These are phyloP conservation scores for Cucumis hystrix DNA, from an alignment of 306 rosid genomes.

Conservation along the genomic window DNA sequence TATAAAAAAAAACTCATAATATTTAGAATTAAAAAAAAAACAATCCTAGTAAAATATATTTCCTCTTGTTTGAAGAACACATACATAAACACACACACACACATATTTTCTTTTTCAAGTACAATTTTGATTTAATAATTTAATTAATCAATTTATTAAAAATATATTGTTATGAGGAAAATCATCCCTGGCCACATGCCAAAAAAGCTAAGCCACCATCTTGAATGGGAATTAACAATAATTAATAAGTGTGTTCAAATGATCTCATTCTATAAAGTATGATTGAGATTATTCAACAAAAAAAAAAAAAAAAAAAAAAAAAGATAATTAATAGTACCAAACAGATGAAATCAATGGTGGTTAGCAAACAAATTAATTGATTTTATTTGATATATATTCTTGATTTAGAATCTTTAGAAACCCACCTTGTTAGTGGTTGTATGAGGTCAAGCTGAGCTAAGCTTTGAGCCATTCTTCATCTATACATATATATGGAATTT, in stretches of 20 bases:
- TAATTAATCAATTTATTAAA: neutral
- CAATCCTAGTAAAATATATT: neutral
- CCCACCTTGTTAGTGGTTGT: neutral
- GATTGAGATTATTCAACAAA: neutral
- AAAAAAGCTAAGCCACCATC: neutral
- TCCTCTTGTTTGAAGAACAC: neutral
- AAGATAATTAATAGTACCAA: neutral
- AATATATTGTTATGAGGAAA: neutral
- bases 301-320: neutral
- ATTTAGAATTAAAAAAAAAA: neutral
- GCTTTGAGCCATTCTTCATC: neutral
- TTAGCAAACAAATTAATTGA: neutral
- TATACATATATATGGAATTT: neutral
- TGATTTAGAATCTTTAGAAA: neutral
- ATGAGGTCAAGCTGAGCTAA: neutral
- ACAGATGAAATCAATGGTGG: neutral
- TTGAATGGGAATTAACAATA: neutral
- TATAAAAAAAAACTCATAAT: neutral
- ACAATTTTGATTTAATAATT: neutral
- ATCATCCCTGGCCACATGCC: constrained; percentile 6
- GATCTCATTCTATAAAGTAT: neutral
- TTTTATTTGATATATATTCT: neutral
- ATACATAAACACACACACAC: too few species aligned
- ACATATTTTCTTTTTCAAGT: neutral
- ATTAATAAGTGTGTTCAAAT: neutral